Evolutionary conservation across 768 basidiomycete genomes (phyloP).

Genomic region (Fibroporia radiculosa): DNA sequence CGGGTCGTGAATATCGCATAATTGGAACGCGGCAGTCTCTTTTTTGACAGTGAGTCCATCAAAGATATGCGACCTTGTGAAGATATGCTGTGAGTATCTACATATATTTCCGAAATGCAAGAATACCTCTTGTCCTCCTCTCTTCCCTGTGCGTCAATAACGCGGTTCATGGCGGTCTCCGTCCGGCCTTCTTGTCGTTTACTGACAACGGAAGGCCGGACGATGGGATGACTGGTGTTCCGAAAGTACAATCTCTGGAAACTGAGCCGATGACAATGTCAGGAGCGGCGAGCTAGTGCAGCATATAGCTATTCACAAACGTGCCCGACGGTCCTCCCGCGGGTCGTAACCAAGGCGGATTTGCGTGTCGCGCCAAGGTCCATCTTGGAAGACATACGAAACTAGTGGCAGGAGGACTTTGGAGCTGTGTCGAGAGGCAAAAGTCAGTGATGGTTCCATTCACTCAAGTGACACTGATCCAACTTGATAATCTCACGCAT

Average conservation of each 20-base stretch:
- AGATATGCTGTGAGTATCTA: background rate
- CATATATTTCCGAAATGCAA: background rate
- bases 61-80: conserved; percentile 65
- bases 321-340: conserved; percentile 57
- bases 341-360: conserved; percentile 89
- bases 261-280: conserved; percentile 33
- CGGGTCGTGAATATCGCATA: conserved; percentile 86
- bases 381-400: conserved; percentile 87
- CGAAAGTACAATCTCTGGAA: conserved; percentile 92
- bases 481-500: conserved; percentile 72
- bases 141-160: conserved; percentile 14
- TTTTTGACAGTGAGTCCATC: conserved; percentile 75
- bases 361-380: conserved; percentile 88
- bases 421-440: conserved; percentile 40
- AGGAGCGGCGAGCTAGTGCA: background rate
- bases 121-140: conserved; percentile 9
- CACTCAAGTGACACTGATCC: conserved; percentile 15
- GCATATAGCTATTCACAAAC: conserved; percentile 51
- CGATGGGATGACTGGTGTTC: conserved; percentile 76
- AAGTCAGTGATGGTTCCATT: background rate
- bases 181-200: conserved; percentile 53
- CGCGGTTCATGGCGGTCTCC: conserved; percentile 29
- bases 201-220: conserved; percentile 66
- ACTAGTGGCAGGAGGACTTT: conserved; percentile 75
- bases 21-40: conserved; percentile 89